Base-by-base conservation (phyloP, 108 stramenopile species). In the Nannochloropsis salina region DNA sequence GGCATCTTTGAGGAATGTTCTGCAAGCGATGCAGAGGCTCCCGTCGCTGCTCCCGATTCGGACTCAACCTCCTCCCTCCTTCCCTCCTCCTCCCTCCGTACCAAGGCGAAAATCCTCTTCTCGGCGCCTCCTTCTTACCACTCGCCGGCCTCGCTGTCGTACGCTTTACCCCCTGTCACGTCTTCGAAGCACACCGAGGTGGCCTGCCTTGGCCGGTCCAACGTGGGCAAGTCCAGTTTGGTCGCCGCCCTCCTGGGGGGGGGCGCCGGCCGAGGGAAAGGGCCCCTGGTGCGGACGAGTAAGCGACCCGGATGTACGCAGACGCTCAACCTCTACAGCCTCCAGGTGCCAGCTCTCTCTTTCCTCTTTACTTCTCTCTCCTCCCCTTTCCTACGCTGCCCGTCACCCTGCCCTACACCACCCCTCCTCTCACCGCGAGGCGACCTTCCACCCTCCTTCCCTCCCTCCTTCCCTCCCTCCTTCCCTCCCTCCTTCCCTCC, bases 301-400 rank as follows among this genome's bases (percentile, higher is more conserved):
- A 97, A 98, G 89, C 91, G 92, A 20, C 95, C 98, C 11, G 98
- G 98, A 22, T 97, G 97, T 91, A 98, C 98, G 5, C 95, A 94
- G 85, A 94, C 95, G 84, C 95, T 97, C 88, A 98, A 98, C 88
- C 96, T 90, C 82, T 98, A 97, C 85, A 93, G 94, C n/a, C 94
- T 97, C 45, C 95, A 95, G 79, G 95, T 94, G 89, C 3, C 42
- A 44, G 42, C n/a, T 8, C 61, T 74, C n/a, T 6, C 61, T n/a
- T 74, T 6, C 2, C 0, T 74, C n/a, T n/a, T 4, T 74, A 4
- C 2, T 74, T 6, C 61, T 2, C 6, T 74, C 61, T n/a, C 61
- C 61, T n/a, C n/a, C 61, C 4, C 8, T 74, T 74, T 74, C 15
- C 47, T 51, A 15, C 31, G 31, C 31, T 31, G 31, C 31, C 61